Conservation (phyloP, 768 basidiomycete species). For the Cystofilobasidium macerans region DNA sequence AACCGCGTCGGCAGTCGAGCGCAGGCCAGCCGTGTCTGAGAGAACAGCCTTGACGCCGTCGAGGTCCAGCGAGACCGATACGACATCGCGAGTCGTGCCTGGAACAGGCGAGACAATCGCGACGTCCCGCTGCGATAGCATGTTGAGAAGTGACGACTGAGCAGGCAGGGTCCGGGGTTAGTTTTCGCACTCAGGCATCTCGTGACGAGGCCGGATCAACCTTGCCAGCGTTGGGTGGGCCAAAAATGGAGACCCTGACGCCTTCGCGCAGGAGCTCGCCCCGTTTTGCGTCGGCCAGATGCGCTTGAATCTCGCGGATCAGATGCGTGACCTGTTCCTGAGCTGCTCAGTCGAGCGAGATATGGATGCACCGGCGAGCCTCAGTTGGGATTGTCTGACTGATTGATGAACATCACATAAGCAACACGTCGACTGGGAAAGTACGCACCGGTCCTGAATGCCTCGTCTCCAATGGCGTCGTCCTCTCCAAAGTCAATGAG, state of each 20-base stretch:
- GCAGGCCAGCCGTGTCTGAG: slow-evolving; percentile 75
- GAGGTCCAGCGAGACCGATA: slow-evolving; percentile 77
- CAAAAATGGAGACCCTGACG: slow-evolving; percentile 74
- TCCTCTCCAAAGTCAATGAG: slow-evolving; percentile 89
- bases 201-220: slow-evolving; percentile 54
- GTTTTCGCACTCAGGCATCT: neutral
- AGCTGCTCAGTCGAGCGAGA: slow-evolving; percentile 47
- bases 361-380: neutral
- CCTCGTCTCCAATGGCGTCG: slow-evolving; percentile 75
- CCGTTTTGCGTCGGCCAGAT: slow-evolving; percentile 59
- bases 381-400: neutral
- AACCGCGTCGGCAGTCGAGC: slow-evolving; percentile 56
- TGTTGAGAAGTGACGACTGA: slow-evolving; percentile 25
- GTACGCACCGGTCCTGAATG: slow-evolving; percentile 56
- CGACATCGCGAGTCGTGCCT: slow-evolving; percentile 78
- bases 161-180: too few relatives aligned
- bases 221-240: slow-evolving; percentile 90
- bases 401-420: neutral
- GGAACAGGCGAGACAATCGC: slow-evolving; percentile 80
- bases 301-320: slow-evolving; percentile 45
- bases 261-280: slow-evolving; percentile 78
- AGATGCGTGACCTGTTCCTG: slow-evolving; percentile 46
- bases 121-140: slow-evolving; percentile 57
- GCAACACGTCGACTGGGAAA: neutral
- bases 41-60: slow-evolving; percentile 70